Base-by-base conservation (phyloP, 225 moss, liverwort and hornwort genomes). In the Climacium dendroides region DNA sequence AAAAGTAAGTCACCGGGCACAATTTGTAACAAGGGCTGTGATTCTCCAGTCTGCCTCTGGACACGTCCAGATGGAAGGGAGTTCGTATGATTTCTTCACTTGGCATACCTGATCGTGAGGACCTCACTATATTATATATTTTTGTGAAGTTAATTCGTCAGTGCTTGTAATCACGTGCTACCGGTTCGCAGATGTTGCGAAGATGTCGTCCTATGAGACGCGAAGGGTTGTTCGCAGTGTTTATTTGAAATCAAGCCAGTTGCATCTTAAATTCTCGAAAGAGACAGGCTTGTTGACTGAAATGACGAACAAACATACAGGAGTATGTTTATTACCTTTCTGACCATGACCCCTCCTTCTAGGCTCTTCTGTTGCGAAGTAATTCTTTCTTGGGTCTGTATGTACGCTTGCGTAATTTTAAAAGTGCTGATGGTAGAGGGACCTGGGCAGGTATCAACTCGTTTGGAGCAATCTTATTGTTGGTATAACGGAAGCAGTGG, bases 401-500 rank as follows among this genome's bases (percentile, higher is more conserved):
- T n/a, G 28, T 80, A 50, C 41, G 59, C 43, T 75, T 84, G 55
- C 35, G 73, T 77, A 22, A 69, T 60, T 54, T 84, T 70, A 30
- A 5, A 64, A 78, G 85, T 76, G 80, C 87, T 89, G 79, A 92
- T 87, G 74, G 62, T 78, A 74, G 57, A 83, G 35, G 32, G 74
- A 63, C 81, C 23, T 85, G 87, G 61, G 58, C 94, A 98, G 98
- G 86, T 86, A 83, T 87, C 89, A 78, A 94, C 92, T 82, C 89
- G 83, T 90, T 83, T 99, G 81, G 93, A 94, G 43, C 99, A 97
- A 90, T 92, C 94, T 29, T 99, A 97, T 87, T 99, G 99, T 90
- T 97, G 99, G 99, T 99, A 97, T 89, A 99, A 96, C 83, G 96
- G 95, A 85, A 99, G 99, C 81, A 96, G 93, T 91, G 99, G 97